phyloP scores from a whole-genome alignment of 2,329 filamentous ascomycete genomes.

The Blumeriella jaapii region DNA sequence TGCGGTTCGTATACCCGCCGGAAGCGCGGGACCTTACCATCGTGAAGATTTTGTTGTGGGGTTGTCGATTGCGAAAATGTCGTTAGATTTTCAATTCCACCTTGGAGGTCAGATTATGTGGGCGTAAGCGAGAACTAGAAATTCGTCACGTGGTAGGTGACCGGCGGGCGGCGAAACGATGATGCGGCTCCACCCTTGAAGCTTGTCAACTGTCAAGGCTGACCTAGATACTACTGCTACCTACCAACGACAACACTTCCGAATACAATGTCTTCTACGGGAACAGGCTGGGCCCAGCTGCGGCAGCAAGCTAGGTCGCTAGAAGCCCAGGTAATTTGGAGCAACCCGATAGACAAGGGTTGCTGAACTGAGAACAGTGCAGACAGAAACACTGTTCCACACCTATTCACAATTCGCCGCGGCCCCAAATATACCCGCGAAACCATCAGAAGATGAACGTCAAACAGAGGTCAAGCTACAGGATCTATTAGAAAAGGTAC shows the following conservation, averaged over 20 bases:
- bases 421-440: constrained; percentile 64
- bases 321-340: constrained; percentile 66
- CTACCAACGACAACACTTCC: too few species aligned
- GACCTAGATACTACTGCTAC: too few species aligned
- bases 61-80: constrained; percentile 20
- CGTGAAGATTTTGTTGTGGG: constrained; percentile 20
- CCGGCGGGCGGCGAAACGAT: too few species aligned
- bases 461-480: constrained; percentile 70
- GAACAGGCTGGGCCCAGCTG: constrained; percentile 74
- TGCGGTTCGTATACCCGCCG: constrained; percentile 14
- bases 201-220: too few species aligned
- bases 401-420: constrained; percentile 86
- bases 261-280: constrained; percentile 27
- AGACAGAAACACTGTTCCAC: constrained; percentile 79
- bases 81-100: constrained; percentile 11
- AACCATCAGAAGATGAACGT: constrained; percentile 76
- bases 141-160: too few species aligned
- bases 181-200: too few species aligned
- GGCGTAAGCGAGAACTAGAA: too few species aligned
- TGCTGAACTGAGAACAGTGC: constrained; percentile 12
- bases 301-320: constrained; percentile 82
- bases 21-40: constrained; percentile 25
- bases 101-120: too few species aligned
- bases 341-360: neutral
- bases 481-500: constrained; percentile 73